Evolutionary conservation across 441 rosid genomes (phyloP).

Genomic region (Jatropha podagrica): DNA sequence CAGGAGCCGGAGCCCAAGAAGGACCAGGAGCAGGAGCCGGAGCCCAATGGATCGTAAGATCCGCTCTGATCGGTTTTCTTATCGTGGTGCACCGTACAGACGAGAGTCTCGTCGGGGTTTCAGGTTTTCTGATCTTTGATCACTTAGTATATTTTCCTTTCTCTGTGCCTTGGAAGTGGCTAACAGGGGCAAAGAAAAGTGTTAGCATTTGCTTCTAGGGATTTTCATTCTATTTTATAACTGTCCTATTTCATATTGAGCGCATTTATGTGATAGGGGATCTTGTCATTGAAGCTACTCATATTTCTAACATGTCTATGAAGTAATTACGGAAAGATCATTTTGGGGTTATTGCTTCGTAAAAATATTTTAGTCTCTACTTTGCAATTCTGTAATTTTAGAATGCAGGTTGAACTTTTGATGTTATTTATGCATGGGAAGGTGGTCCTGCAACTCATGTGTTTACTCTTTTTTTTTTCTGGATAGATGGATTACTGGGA

Average conservation of each 20-base stretch:
- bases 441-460: neutral
- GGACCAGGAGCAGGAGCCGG: slow-evolving; percentile 66
- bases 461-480: neutral
- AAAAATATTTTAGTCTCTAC: neutral
- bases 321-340: neutral
- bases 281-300: neutral
- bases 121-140: slow-evolving; percentile 59
- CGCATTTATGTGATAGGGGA: neutral
- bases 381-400: neutral
- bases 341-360: neutral
- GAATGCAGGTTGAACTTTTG: neutral
- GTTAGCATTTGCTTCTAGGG: slow-evolving; percentile 12
- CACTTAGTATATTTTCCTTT: slow-evolving; percentile 25
- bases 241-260: neutral
- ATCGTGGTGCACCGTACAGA: slow-evolving; percentile 84
- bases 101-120: slow-evolving; percentile 73
- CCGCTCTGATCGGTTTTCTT: slow-evolving; percentile 74
- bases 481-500: neutral
- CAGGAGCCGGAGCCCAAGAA: slow-evolving; percentile 49
- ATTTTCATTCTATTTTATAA: slow-evolving; percentile 9
- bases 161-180: slow-evolving; percentile 19
- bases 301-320: neutral
- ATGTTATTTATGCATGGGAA: neutral
- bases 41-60: slow-evolving; percentile 88
- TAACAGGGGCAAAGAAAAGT: slow-evolving; percentile 12